Percentiles rank a stretch among this genome's conserved stretches.
Conservation (phyloP, 306 rosid species). For the Myrica gale region DNA sequence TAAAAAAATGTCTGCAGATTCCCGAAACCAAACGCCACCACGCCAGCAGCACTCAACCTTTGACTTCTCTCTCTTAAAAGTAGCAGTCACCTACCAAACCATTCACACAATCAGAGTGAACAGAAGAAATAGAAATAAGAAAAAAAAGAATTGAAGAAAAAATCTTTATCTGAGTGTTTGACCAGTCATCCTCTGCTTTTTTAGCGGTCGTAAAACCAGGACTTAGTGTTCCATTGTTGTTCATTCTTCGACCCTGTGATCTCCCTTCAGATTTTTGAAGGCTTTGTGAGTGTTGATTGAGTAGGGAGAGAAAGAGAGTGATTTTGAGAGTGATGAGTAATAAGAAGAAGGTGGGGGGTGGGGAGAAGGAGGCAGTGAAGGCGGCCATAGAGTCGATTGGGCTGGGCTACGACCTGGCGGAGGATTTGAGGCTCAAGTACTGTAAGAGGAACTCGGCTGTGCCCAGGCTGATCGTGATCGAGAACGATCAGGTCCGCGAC, state of each 20-base stretch:
- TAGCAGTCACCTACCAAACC: neutral
- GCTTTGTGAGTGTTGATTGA: neutral
- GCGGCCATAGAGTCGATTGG: constrained; percentile 54
- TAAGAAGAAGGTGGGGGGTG: constrained; percentile 21
- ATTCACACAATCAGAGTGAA: neutral
- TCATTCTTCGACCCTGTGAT: neutral
- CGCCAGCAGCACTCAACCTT: neutral
- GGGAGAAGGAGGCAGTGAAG: constrained; percentile 34
- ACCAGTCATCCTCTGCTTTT: neutral
- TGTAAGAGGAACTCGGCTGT: constrained; percentile 44
- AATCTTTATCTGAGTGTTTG: neutral
- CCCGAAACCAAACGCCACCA: no score
- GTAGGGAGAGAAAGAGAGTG: neutral
- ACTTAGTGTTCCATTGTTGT: neutral
- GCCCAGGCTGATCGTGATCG: constrained; percentile 48
- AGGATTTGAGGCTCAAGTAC: constrained; percentile 61
- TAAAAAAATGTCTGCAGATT: no score
- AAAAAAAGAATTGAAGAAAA: neutral
- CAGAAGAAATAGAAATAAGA: neutral
- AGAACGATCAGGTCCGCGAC: constrained; percentile 38
- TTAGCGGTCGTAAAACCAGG: neutral
- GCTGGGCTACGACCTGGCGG: constrained; percentile 61
- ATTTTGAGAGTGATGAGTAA: neutral
- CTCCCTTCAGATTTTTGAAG: neutral
- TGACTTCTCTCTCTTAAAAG: neutral